Percentiles rank a stretch among this genome's conserved stretches.
Evolutionary conservation across 495 filamentous ascomycete genomes (phyloP).

Genomic region (Penicillium bovifimosum): DNA sequence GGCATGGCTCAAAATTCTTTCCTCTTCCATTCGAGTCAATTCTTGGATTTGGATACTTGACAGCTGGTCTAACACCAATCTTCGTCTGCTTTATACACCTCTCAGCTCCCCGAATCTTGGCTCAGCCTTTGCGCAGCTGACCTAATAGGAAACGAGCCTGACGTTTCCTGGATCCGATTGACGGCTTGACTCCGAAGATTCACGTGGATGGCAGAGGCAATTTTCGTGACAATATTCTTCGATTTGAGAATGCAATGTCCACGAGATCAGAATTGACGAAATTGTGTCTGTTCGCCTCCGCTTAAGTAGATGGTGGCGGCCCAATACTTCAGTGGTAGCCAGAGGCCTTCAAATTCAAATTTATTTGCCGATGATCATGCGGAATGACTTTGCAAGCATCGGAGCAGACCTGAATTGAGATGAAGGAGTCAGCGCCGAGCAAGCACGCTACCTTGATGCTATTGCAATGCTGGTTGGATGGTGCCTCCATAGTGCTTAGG

Average conservation of each 20-base stretch:
- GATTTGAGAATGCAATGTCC: background rate
- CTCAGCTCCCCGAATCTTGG: background rate
- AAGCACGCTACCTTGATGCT: no score
- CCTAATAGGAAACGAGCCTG: background rate
- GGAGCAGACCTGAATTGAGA: no score
- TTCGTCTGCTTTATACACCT: background rate
- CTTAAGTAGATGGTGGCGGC: background rate
- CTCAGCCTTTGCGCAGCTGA: background rate
- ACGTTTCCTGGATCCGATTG: background rate
- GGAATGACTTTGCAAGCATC: background rate
- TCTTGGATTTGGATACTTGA: background rate
- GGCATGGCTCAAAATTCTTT: background rate
- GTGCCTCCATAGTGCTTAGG: no score
- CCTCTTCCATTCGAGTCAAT: background rate
- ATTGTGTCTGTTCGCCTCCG: background rate
- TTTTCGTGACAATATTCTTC: background rate
- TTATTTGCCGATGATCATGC: background rate
- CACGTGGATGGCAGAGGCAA: background rate
- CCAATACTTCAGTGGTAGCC: background rate
- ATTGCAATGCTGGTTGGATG: no score
- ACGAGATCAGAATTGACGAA: background rate
- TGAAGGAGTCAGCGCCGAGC: no score
- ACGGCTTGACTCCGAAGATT: background rate
- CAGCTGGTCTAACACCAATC: background rate
- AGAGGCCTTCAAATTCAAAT: background rate